phyloP scores from a whole-genome alignment of 768 basidiomycete genomes.

The Hemileccinum impolitum region DNA sequence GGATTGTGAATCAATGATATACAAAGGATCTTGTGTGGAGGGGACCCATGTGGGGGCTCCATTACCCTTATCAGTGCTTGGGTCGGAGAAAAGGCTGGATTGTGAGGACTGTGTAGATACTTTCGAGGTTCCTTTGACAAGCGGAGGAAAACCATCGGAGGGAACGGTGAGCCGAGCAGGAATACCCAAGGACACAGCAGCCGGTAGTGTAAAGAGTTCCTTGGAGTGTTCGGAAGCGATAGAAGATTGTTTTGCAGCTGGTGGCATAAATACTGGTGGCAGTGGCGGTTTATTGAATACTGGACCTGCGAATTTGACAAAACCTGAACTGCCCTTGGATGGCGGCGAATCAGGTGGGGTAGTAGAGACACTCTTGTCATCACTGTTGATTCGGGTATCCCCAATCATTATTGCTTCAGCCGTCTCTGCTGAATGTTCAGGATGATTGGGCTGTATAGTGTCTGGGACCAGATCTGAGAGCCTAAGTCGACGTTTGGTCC shows the following conservation, averaged over 20 bases:
- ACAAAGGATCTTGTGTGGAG: constrained; percentile 58
- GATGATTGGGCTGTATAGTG: constrained; percentile 22
- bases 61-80: constrained; percentile 47
- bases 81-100: constrained; percentile 50
- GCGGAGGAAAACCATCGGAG: constrained; percentile 12
- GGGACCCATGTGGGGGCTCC: constrained; percentile 52
- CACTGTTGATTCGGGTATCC: neutral
- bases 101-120: constrained; percentile 51
- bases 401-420: constrained; percentile 6
- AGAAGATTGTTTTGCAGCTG: constrained; percentile 16
- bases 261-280: constrained; percentile 26
- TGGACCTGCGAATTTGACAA: constrained; percentile 38
- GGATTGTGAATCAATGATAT: constrained; percentile 40
- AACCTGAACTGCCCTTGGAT: constrained; percentile 18
- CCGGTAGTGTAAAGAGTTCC: constrained; percentile 39
- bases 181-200: constrained; percentile 46
- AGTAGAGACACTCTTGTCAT: constrained; percentile 44
- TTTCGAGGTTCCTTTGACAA: constrained; percentile 31
- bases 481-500: constrained; percentile 42
- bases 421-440: constrained; percentile 23
- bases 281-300: constrained; percentile 58
- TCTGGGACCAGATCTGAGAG: constrained; percentile 57
- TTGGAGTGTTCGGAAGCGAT: constrained; percentile 14
- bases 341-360: constrained; percentile 60
- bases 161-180: constrained; percentile 33